Percentiles rank a stretch among this genome's conserved stretches.
Conservation (phyloP, 2,329 filamentous ascomycete species). For the Cercospora berteroae region DNA sequence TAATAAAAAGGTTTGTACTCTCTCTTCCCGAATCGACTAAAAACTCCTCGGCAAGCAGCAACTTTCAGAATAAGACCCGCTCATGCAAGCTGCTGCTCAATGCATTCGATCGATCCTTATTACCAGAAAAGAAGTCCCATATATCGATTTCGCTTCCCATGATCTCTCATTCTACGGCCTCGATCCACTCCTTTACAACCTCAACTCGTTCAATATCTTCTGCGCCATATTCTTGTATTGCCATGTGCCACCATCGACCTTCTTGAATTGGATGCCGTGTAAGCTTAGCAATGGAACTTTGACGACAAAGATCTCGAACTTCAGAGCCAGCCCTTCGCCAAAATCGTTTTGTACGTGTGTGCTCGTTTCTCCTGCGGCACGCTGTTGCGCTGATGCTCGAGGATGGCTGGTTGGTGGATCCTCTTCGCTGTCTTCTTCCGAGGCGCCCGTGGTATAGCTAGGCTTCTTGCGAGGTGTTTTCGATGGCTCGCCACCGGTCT, state of each 20-base stretch:
- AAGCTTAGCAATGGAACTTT: constrained; percentile 91
- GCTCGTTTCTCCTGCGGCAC: constrained; percentile 75
- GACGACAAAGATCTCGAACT: constrained; percentile 96
- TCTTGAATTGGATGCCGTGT: constrained; percentile 98
- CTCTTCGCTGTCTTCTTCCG: constrained; percentile 40
- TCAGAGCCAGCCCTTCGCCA: constrained; percentile 76
- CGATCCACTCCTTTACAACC: constrained; percentile 53
- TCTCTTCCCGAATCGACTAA: not conserved
- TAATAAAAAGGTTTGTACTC: not conserved
- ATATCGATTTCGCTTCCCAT: not conserved
- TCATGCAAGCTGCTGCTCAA: constrained; percentile 1
- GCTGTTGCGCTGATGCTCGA: constrained; percentile 39
- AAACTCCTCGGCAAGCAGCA: not conserved
- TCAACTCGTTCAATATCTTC: constrained; percentile 83
- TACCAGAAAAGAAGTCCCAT: not conserved
- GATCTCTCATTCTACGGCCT: not conserved
- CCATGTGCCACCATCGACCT: constrained; percentile 92
- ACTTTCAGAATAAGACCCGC: not conserved
- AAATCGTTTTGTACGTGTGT: constrained; percentile 90
- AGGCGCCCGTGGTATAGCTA: constrained; percentile 73
- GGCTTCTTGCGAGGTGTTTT: constrained; percentile 60
- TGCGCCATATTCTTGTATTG: constrained; percentile 99
- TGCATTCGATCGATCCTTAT: constrained; percentile 2
- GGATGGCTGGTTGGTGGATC: constrained; percentile 25
- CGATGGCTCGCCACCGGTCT: constrained; percentile 59